phyloP scores from a whole-genome alignment of 148 eudicot species.

The Chenopodium formosanum region DNA sequence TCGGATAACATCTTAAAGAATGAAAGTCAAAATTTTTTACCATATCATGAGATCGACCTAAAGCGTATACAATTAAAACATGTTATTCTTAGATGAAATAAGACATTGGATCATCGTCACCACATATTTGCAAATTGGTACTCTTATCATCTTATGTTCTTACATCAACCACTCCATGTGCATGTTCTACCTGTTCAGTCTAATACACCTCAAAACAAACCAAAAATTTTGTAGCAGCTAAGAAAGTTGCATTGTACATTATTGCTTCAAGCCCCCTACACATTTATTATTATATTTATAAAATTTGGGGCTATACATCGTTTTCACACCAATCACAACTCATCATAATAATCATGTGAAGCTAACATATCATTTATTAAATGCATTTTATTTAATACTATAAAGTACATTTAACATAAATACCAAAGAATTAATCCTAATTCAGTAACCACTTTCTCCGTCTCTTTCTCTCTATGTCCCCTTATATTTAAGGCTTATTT shows the following conservation, averaged over 20 bases:
- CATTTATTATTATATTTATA: not conserved
- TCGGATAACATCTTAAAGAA: no score
- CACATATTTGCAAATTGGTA: not conserved
- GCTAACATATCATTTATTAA: not conserved
- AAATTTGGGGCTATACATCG: not conserved
- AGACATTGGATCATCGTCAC: slow-evolving; percentile 24
- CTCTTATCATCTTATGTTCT: not conserved
- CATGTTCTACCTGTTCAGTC: slow-evolving; percentile 51
- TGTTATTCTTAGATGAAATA: not conserved
- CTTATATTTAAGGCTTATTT: not conserved
- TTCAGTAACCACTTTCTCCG: not conserved
- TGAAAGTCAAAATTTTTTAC: no score
- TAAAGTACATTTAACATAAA: not conserved
- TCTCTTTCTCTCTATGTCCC: not conserved
- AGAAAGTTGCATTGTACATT: slow-evolving; percentile 15
- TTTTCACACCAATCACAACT: slow-evolving; percentile 26
- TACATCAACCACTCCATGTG: slow-evolving; percentile 48
- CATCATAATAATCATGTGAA: slow-evolving; percentile 27
- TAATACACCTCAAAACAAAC: slow-evolving; percentile 33
- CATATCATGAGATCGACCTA: no score
- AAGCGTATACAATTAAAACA: no score
- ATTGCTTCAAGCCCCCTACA: slow-evolving; percentile 8
- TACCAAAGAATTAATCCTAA: not conserved
- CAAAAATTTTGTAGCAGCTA: slow-evolving; percentile 14
- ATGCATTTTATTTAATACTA: not conserved